Base-by-base conservation (phyloP, 306 rosid species). In the Quercus glauca region DNA sequence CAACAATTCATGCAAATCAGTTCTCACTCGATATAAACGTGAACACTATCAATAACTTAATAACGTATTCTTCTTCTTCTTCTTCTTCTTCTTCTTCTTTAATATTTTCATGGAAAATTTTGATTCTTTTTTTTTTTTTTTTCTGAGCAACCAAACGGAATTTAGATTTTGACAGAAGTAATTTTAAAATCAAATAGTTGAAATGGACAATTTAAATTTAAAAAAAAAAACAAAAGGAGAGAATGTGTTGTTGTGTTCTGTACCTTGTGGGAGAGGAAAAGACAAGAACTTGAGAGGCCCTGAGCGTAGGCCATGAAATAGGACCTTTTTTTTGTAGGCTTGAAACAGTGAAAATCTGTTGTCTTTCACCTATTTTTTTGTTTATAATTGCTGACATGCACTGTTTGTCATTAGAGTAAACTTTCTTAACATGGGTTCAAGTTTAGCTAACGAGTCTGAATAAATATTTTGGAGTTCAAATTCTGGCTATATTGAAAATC, bases 251-350 rank as follows among this genome's bases (percentile, higher is more conserved):
- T 41, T 0, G 45, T 8, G 45, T 41, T 41, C 12, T n/a, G 31
- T 35, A 79, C 90, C 83, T 73, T 83, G 79, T 29, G 18, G 71
- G 51, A 61, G 49, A 74, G 18, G 71, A 57, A 61, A 35, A 74
- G 35, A 53, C 52, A 31, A 58, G 78, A 29, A 71, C 33, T 8
- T 69, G 74, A 73, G 37, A 69, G 35, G 52, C 74, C 71, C 43
- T 73, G 90, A 57, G 74, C 77, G 23, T 19, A 51, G 68, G 86
- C 85, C 87, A 83, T 86, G 45, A 41, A 41, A 41, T 7, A 41
- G 10, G 11, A 8, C 11, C 2, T 41, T 37, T 41, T 6, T 37
- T 37, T 41, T 41, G 2, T 8, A 41, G 45, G 45, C 45, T 41
- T 41, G 11, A 37, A 37, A 37, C 45, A 37, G 45, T 41, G 45